Conservation (phyloP, 257 asterid species). For the Asclepias syriaca region DNA sequence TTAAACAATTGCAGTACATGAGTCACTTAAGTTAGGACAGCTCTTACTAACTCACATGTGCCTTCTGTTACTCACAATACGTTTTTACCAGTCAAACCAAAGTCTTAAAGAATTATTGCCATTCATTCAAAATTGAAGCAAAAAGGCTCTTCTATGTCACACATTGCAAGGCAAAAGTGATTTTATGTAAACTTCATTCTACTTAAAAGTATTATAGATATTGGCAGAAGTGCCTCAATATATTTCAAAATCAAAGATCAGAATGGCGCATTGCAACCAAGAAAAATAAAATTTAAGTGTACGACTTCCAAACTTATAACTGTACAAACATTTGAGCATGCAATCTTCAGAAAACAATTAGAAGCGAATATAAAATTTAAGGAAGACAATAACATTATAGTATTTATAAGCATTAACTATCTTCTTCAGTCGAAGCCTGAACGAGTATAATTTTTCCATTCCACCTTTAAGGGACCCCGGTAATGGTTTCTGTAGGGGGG, state of each 20-base stretch:
- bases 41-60: no score
- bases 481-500: background rate
- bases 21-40: no score
- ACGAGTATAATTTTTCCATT: background rate
- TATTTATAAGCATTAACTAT: background rate
- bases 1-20: no score
- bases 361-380: background rate
- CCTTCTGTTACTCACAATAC: no score
- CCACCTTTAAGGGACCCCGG: background rate
- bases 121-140: background rate
- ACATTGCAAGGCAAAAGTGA: background rate
- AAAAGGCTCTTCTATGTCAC: background rate
- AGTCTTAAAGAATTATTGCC: background rate
- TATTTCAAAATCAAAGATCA: background rate
- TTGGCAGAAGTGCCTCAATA: background rate
- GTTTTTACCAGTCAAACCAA: no score
- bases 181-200: background rate
- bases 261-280: background rate
- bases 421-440: background rate
- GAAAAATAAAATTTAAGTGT: background rate
- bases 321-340: background rate
- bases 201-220: background rate
- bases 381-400: background rate
- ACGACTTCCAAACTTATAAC: background rate
- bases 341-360: background rate